These are phyloP conservation scores for Forsythia suspensa DNA, from an alignment of 257 asterid genomes.

Conservation along the genomic window DNA sequence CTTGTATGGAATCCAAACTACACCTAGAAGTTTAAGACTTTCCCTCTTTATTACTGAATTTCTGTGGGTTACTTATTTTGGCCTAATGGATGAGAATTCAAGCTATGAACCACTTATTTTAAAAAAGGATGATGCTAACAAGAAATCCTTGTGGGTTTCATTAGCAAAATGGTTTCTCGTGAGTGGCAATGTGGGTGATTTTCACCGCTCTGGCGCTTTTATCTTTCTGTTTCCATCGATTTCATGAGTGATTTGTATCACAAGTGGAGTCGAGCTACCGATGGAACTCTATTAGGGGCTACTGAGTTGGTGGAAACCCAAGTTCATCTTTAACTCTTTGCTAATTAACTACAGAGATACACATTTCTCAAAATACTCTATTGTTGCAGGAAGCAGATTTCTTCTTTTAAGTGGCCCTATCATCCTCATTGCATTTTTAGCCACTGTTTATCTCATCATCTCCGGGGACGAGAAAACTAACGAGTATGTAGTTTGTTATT, in stretches of 20 bases:
- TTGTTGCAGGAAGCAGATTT: conserved; percentile 56
- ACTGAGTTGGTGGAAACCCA: conserved; percentile 43
- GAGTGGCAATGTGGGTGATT: conserved; percentile 54
- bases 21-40: no score
- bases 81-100: no score
- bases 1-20: no score
- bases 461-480: conserved; percentile 42
- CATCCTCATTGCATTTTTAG: conserved; percentile 65
- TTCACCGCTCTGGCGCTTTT: conserved; percentile 65
- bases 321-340: background rate
- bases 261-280: conserved; percentile 23
- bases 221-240: conserved; percentile 51
- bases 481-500: conserved; percentile 27
- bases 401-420: conserved; percentile 65
- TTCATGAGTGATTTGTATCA: background rate
- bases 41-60: no score
- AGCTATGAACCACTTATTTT: no score
- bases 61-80: no score
- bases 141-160: no score
- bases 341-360: background rate
- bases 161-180: no score
- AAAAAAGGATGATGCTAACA: no score
- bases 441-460: conserved; percentile 44
- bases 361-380: background rate
- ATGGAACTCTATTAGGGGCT: conserved; percentile 40